Conservation (phyloP, 2,329 filamentous ascomycete genomes). For the Trematosphaeria pertusa region DNA sequence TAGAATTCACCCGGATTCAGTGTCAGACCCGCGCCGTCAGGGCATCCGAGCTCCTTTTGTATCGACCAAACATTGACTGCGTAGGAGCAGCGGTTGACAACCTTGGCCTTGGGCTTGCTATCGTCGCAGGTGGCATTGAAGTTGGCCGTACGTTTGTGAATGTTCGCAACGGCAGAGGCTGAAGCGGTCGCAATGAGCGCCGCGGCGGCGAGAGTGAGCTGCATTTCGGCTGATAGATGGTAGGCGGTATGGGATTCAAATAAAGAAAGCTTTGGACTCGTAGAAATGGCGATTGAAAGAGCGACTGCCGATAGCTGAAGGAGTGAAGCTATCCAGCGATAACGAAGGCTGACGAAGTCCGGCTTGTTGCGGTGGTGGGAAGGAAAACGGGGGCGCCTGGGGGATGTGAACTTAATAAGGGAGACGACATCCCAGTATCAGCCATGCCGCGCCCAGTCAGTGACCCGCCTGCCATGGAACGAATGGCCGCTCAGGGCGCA, state of each 20-base stretch:
- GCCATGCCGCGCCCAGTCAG: conserved; percentile 35
- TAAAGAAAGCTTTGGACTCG: conserved; percentile 27
- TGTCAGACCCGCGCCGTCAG: conserved; percentile 25
- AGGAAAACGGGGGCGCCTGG: conserved; percentile 32
- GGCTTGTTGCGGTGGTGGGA: conserved; percentile 43
- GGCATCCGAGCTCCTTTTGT: conserved; percentile 36
- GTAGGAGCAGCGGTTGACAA: conserved; percentile 49
- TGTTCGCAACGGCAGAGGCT: conserved; percentile 21
- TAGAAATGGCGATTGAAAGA: conserved; percentile 37
- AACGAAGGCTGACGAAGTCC: conserved; percentile 47
- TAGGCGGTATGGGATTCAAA: conserved; percentile 18
- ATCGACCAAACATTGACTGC: conserved; percentile 49
- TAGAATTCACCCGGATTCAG: conserved; percentile 40
- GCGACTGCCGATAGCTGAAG: conserved; percentile 48
- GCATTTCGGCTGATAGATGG: conserved; percentile 35
- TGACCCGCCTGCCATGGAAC: conserved; percentile 37
- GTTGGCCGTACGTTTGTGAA: conserved; percentile 4
- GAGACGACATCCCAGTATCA: conserved; percentile 35
- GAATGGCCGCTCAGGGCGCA: conserved; percentile 43
- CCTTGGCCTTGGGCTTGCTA: conserved; percentile 27
- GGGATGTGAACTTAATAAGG: conserved; percentile 47
- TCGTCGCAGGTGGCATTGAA: conserved; percentile 24
- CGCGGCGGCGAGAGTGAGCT: conserved; percentile 39
- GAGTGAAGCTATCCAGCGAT: conserved; percentile 51
- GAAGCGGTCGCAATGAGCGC: conserved; percentile 40